A percentile compares a stretch with the other conserved stretches of the same genome.
Conservation (phyloP, 192 early-diverging fungal genomes). For the Kappamyces sp. region DNA sequence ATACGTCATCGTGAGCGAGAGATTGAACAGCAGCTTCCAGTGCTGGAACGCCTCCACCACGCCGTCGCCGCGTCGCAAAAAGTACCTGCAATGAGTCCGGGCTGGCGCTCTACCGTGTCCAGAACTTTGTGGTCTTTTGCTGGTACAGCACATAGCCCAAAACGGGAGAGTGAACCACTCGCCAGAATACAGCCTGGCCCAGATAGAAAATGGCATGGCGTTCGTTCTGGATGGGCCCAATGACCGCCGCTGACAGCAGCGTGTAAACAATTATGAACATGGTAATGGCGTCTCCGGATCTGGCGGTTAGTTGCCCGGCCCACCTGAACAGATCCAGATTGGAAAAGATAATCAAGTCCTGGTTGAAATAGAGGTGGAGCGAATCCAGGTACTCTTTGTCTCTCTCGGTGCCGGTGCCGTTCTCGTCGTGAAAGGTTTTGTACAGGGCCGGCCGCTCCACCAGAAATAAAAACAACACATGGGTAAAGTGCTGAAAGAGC, state of each 20-base stretch:
- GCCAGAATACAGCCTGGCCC: conserved; percentile 81
- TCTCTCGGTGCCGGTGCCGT: conserved; percentile 1
- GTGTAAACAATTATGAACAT: conserved; percentile 71
- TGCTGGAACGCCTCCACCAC: conserved; percentile 81
- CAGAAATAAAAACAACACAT: conserved; percentile 81
- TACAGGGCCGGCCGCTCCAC: conserved; percentile 90
- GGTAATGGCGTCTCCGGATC: conserved; percentile 77
- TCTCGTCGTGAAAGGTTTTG: conserved; percentile 51
- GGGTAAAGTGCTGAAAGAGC: conserved; percentile 78
- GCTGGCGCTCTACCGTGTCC: conserved; percentile 36
- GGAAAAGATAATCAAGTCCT: conserved; percentile 81
- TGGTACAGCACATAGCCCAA: conserved; percentile 70
- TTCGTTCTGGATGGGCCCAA: conserved; percentile 37
- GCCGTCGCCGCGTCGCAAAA: conserved; percentile 88
- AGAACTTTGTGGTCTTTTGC: conserved; percentile 76
- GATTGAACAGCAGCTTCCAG: conserved; percentile 96
- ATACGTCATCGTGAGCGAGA: conserved; percentile 86
- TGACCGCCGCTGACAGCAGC: conserved; percentile 55
- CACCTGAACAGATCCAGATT: conserved; percentile 76
- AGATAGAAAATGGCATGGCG: conserved; percentile 20
- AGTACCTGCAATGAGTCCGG: conserved; percentile 49
- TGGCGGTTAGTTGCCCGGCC: conserved; percentile 1
- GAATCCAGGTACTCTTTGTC: conserved; percentile 13
- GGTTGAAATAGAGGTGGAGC: conserved; percentile 67
- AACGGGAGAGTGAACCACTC: conserved; percentile 73